These are phyloP conservation scores for Tolypocladium tropicale DNA, from an alignment of 2,329 filamentous ascomycete genomes.

Conservation along the genomic window DNA sequence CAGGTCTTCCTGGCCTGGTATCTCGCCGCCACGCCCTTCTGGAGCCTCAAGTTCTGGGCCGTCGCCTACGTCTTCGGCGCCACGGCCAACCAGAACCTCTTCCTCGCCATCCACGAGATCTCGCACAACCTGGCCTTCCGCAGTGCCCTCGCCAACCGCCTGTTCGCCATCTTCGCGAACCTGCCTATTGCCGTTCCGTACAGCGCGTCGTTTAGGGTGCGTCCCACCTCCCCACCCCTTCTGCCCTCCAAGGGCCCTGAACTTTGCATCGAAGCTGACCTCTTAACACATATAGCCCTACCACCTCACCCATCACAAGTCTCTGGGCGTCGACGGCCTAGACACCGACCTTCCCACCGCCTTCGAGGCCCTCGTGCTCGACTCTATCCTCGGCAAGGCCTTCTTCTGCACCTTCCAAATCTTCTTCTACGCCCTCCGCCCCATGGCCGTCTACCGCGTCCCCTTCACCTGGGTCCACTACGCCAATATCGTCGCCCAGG, in stretches of 20 bases:
- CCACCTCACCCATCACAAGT: slow-evolving; percentile 98
- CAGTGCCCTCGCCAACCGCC: slow-evolving; percentile 65
- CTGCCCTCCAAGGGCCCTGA: neutral
- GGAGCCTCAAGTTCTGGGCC: slow-evolving; percentile 76
- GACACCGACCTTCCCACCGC: slow-evolving; percentile 93
- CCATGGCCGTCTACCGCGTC: slow-evolving; percentile 87
- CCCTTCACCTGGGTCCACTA: slow-evolving; percentile 79
- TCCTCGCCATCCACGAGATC: slow-evolving; percentile 97
- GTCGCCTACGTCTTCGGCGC: slow-evolving; percentile 88
- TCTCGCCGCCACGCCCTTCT: slow-evolving; percentile 66
- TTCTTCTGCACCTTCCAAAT: slow-evolving; percentile 99
- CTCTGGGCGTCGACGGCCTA: slow-evolving; percentile 87
- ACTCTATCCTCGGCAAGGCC: slow-evolving; percentile 90
- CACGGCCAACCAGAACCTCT: slow-evolving; percentile 95
- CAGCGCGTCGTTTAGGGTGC: slow-evolving; percentile 83
- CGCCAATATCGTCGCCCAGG: slow-evolving; percentile 69
- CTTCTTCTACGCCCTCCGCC: slow-evolving; percentile 93
- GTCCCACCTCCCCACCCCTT: slow-evolving; percentile 15
- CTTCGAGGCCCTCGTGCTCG: slow-evolving; percentile 82
- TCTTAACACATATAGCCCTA: slow-evolving; percentile 54
- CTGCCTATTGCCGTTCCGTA: slow-evolving; percentile 93
- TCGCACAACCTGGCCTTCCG: slow-evolving; percentile 94
- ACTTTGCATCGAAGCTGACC: neutral
- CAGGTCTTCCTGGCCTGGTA: slow-evolving; percentile 71
- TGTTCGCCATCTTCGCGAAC: slow-evolving; percentile 89